Evolutionary conservation across 1,284 basidiomycete species (phyloP).

Genomic region (Ganoderma meredithae): DNA sequence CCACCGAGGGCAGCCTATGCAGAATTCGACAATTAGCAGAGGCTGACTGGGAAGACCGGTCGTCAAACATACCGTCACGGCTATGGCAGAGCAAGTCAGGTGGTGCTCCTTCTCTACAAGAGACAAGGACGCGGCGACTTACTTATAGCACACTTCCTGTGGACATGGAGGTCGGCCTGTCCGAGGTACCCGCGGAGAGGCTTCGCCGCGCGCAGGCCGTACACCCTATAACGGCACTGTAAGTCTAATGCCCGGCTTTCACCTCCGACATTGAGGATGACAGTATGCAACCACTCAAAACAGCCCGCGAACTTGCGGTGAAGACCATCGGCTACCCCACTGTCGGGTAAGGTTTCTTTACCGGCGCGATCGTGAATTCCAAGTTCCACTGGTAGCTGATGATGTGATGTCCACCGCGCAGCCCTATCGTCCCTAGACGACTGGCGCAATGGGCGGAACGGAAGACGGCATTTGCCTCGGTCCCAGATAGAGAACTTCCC

Average conservation of each 20-base stretch:
- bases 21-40: neutral
- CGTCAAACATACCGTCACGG: conserved; percentile 35
- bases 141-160: neutral
- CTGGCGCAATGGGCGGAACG: conserved; percentile 56
- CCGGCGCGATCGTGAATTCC: conserved; percentile 55
- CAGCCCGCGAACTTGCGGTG: conserved; percentile 42
- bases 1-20: conserved; percentile 38
- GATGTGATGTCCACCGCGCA: no score
- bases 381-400: no score
- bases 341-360: conserved; percentile 56
- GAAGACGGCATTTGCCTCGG: conserved; percentile 42
- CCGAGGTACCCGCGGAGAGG: conserved; percentile 50
- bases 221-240: conserved; percentile 50
- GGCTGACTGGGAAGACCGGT: no score
- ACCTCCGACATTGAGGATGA: conserved; percentile 44
- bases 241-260: conserved; percentile 56
- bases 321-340: conserved; percentile 52
- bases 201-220: conserved; percentile 52
- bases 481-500: conserved; percentile 51
- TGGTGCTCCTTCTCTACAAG: conserved; percentile 18
- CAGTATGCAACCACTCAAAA: conserved; percentile 37
- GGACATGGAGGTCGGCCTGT: conserved; percentile 48
- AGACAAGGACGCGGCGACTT: neutral
- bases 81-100: conserved; percentile 46
- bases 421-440: conserved; percentile 48